These are phyloP conservation scores for Lignosus rhinocerotis DNA, from an alignment of 1,284 basidiomycete genomes.

Conservation along the genomic window DNA sequence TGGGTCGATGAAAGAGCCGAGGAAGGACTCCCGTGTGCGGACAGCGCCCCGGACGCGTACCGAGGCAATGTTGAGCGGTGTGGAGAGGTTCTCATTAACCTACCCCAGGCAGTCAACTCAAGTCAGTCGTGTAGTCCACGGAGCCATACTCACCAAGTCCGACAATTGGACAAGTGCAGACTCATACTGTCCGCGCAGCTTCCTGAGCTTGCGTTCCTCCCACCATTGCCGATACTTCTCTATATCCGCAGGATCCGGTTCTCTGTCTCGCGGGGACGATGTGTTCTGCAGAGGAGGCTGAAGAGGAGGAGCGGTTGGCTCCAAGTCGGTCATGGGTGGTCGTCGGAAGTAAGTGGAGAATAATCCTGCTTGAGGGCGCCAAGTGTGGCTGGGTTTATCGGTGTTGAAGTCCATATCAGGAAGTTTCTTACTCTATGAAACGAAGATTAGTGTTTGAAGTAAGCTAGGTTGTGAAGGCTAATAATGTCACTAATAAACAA, in stretches of 20 bases:
- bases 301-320: conserved; percentile 36
- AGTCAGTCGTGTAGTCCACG: neutral
- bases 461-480: neutral
- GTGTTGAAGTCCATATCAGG: neutral
- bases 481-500: neutral
- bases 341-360: neutral
- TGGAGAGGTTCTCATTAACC: conserved; percentile 67
- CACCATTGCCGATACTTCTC: conserved; percentile 69
- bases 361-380: too few relatives aligned
- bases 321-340: conserved; percentile 25
- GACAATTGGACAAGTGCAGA: conserved; percentile 66
- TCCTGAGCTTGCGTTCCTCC: conserved; percentile 64
- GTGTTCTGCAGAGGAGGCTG: conserved; percentile 55
- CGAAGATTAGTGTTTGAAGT: neutral
- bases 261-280: conserved; percentile 52
- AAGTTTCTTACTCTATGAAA: neutral
- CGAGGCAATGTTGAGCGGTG: conserved; percentile 64
- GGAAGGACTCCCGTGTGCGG: conserved; percentile 78
- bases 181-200: conserved; percentile 77
- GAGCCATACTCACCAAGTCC: conserved; percentile 58
- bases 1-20: conserved; percentile 76
- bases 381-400: neutral
- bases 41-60: conserved; percentile 82
- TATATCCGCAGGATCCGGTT: conserved; percentile 45
- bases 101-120: conserved; percentile 30